Conservation (phyloP, 2,329 filamentous ascomycete species). For the Aspergillus sp. region DNA sequence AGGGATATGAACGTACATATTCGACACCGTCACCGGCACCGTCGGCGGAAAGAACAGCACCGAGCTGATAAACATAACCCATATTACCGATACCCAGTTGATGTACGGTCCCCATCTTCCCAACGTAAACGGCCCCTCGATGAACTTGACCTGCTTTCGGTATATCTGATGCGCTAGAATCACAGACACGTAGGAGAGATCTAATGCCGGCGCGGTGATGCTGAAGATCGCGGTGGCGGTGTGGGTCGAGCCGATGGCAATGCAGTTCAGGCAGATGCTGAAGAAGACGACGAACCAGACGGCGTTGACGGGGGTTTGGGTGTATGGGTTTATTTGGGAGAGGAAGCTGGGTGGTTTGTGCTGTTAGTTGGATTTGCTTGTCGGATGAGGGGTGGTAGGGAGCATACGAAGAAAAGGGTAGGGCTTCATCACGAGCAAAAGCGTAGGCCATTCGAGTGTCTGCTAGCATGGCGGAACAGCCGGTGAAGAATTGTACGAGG, state of each 20-base stretch:
- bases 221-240: slow-evolving; percentile 54
- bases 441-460: slow-evolving; percentile 65
- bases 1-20: slow-evolving; percentile 44
- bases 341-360: slow-evolving; percentile 45
- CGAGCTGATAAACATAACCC: slow-evolving; percentile 64
- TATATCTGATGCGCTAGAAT: slow-evolving; percentile 61
- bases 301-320: slow-evolving; percentile 62
- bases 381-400: background rate
- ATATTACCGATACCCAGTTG: slow-evolving; percentile 59
- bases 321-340: slow-evolving; percentile 54
- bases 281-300: slow-evolving; percentile 66
- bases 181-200: slow-evolving; percentile 60
- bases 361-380: background rate
- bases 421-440: slow-evolving; percentile 60
- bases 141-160: slow-evolving; percentile 54
- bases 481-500: slow-evolving; percentile 66
- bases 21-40: slow-evolving; percentile 50
- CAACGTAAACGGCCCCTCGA: slow-evolving; percentile 60
- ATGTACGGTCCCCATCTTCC: slow-evolving; percentile 57
- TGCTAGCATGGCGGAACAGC: slow-evolving; percentile 64
- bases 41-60: slow-evolving; percentile 58
- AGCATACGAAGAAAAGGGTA: slow-evolving; percentile 60
- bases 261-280: slow-evolving; percentile 54
- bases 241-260: slow-evolving; percentile 47
- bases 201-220: slow-evolving; percentile 55